These are phyloP conservation scores for Paramecium primaurelia DNA, from an alignment of 73 alveolate genomes.

Conservation along the genomic window DNA sequence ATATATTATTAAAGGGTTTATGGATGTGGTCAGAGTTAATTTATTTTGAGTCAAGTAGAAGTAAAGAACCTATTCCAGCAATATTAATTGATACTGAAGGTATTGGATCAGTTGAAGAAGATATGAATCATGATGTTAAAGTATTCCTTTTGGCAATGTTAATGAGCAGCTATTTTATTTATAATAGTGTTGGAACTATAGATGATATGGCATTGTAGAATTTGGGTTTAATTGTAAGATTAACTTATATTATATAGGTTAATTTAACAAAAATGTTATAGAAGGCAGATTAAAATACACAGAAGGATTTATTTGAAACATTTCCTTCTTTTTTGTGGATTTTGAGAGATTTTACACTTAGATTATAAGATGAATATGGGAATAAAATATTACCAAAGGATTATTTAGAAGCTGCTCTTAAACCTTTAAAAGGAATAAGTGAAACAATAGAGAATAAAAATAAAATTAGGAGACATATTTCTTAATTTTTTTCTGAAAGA, in stretches of 20 bases:
- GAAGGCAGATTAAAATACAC: constrained; percentile 58
- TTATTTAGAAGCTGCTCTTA: constrained; percentile 85
- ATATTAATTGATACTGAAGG: constrained; percentile 96
- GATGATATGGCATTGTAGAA: constrained; percentile 85
- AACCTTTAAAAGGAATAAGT: constrained; percentile 78
- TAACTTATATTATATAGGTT: background rate
- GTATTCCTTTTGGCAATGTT: constrained; percentile 83
- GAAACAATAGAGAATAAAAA: constrained; percentile 87
- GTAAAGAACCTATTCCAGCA: background rate
- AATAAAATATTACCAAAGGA: constrained; percentile 84
- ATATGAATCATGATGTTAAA: constrained; percentile 82
- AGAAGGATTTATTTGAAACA: constrained; percentile 63
- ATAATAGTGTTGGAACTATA: constrained; percentile 88
- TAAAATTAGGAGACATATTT: constrained; percentile 86
- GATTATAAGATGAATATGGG: constrained; percentile 77
- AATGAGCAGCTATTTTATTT: constrained; percentile 77
- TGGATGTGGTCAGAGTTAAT: constrained; percentile 74
- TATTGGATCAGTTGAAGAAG: constrained; percentile 88
- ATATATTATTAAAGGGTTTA: constrained; percentile 58
- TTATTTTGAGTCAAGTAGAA: background rate
- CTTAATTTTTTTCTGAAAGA: constrained; percentile 88
- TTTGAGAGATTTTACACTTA: constrained; percentile 83
- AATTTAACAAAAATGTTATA: constrained; percentile 91
- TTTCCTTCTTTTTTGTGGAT: constrained; percentile 60
- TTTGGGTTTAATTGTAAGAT: constrained; percentile 68